Evolutionary conservation across 2,329 filamentous ascomycete genomes (phyloP), one percentile per base, ranked within the genome.

Genomic region (Huntiella bhutanensis): DNA sequence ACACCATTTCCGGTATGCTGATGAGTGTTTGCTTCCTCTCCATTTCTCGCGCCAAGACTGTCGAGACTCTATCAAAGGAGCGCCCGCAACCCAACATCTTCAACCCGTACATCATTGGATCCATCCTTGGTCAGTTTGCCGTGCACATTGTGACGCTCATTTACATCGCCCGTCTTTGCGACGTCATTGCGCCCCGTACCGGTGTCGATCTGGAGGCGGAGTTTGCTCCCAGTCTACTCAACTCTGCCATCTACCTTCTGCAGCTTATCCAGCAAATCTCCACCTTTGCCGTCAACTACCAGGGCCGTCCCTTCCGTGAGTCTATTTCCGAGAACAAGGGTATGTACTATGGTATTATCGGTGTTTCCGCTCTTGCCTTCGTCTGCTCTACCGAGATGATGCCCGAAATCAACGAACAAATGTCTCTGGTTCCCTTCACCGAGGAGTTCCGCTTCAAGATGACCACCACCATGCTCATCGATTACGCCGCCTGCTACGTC

Each of bases 11-110:
- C 55, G 91, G 91, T 55, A 96, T 98, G 83, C 79, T 98, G 61
- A 96, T 98, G 91, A 95, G 87, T 56, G 91, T 98, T 43, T 98
- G 91, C 66, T 98, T 98, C 73, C 67, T 98, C 56, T 95, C 87
- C 51, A 95, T 98, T 57, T 96, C 91, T n/a, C 81, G 91, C 50
- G 91, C 91, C 35, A 91, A 86, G 68, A 84, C 91, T 28, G 91
- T 98, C 45, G 91, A 98, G 65, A 81, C 82, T 33, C 70, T 98
- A 17, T 95, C 88, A 52, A 95, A 95, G 65, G 91, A 98, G 64
- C 82, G 91, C 35, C 91, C 91, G 0, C 91, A 98, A 65, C 87
- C 88, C 47, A 95, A 96, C 64, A 98, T 98, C 59, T 96, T 96
- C 71, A 98, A 98, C 66, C 73, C 86, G 45, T 98, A 98, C 69